phyloP scores from a whole-genome alignment of 2,329 filamentous ascomycete species.

The Fusarium sp. region DNA sequence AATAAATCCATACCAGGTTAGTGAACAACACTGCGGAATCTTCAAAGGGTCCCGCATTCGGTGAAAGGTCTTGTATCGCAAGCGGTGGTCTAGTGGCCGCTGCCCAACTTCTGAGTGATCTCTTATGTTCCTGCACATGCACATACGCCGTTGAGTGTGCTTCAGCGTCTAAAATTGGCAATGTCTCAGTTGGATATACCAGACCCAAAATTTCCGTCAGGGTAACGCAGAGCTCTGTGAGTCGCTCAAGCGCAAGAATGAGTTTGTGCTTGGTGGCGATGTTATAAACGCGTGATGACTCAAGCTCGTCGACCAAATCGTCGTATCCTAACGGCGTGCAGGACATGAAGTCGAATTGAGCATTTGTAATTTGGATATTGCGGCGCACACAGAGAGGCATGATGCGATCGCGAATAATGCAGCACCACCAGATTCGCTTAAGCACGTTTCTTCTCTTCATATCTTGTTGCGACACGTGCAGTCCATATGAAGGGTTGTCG shows the following conservation, averaged over 20 bases:
- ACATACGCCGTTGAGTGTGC: conserved; percentile 27
- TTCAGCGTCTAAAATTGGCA: conserved; percentile 19
- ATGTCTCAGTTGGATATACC: conserved; percentile 32
- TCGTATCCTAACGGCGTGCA: conserved; percentile 30
- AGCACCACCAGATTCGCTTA: conserved; percentile 42
- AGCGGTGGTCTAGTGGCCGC: conserved; percentile 25
- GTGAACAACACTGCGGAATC: conserved; percentile 38
- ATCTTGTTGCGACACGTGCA: conserved; percentile 15
- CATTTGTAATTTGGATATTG: conserved; percentile 35
- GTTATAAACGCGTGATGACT: conserved; percentile 35
- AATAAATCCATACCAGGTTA: conserved; percentile 43
- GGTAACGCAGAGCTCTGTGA: conserved; percentile 34
- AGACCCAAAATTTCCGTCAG: conserved; percentile 37
- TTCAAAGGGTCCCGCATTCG: conserved; percentile 13
- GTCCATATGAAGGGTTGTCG: background rate
- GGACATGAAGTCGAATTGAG: conserved; percentile 32
- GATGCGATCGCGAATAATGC: conserved; percentile 39
- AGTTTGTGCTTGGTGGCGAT: conserved; percentile 40
- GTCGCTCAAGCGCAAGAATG: conserved; percentile 24
- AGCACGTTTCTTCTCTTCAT: conserved; percentile 25
- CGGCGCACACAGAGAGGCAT: conserved; percentile 38
- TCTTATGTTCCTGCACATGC: conserved; percentile 31
- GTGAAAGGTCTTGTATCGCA: conserved; percentile 17
- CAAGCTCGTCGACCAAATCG: conserved; percentile 36
- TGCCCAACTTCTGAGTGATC: conserved; percentile 22